Evolutionary conservation across 2,329 filamentous ascomycete species (phyloP), one percentile per base, ranked within the genome.

Genomic region (Pyricularia grisea): DNA sequence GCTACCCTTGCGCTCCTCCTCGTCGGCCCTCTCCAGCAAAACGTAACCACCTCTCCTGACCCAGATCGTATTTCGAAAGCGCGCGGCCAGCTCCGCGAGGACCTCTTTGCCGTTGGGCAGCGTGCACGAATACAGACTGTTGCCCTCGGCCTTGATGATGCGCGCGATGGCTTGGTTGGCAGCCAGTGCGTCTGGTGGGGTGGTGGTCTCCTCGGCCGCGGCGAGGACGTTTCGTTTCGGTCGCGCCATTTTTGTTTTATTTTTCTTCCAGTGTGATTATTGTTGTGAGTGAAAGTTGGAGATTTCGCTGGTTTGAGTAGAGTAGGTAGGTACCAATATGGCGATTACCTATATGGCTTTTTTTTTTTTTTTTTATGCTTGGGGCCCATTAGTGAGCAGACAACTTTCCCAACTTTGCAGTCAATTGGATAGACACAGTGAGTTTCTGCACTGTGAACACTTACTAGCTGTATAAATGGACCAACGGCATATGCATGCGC

Each of bases 1-100:
- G 74, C 93, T 93, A 64, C 90, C 89, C 67, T 89, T 81, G 28
- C 85, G 87, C 31, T 88, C 87, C 55, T 89, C 82, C 1, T 86
- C 83, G 33, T 84, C 83, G 28, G 87, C 90, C 20, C 82, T 74
- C 73, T 98, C 92, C 17, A 97, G 85, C 12, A 98, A 81, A 33
- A 97, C 93, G 78, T 90, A 98, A 0, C 93, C 92, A 33, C 93
- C 92, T 23, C 93, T 89, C 79, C 92, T 94, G 78, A 98, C 91
- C 92, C 93, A 98, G 72, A 98, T 92, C 2, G 92, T 95, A 72
- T 92, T 95, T 71, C 94, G 91, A 77, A 98, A 97, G 60, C 89
- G 88, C 30, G 70, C 83, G 11, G 92, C 90, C 25, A 99, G 87
- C 82, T 97, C 93, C 27, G 93, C 90, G 23, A 96, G 81, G 58